Evolutionary conservation across 2,329 filamentous ascomycete species (phyloP).

Genomic region (Penicillium sp.): DNA sequence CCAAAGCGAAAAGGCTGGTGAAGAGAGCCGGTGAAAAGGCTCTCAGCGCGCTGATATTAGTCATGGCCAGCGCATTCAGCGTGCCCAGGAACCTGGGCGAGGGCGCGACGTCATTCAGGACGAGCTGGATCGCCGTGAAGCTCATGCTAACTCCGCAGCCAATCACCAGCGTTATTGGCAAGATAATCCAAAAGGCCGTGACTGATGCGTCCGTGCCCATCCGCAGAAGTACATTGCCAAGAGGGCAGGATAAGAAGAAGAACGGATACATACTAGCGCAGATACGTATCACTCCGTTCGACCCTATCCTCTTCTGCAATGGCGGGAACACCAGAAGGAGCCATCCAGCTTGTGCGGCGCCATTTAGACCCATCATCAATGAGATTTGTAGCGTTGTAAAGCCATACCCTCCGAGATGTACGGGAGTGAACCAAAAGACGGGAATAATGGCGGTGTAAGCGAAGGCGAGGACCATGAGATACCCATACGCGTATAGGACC

Average conservation of each 20-base stretch:
- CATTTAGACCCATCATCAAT: constrained; percentile 63
- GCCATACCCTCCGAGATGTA: constrained; percentile 63
- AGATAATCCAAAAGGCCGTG: constrained; percentile 58
- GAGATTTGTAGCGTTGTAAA: constrained; percentile 66
- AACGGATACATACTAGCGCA: constrained; percentile 63
- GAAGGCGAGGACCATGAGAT: constrained; percentile 68
- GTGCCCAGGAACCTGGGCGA: constrained; percentile 64
- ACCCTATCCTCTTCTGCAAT: constrained; percentile 66
- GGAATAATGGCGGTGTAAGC: constrained; percentile 70
- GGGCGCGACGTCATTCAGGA: constrained; percentile 71
- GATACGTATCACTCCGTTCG: constrained; percentile 61
- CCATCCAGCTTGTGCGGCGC: constrained; percentile 68
- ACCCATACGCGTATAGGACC: constrained; percentile 65
- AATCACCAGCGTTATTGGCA: constrained; percentile 49
- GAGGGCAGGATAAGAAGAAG: constrained; percentile 58
- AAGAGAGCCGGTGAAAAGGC: constrained; percentile 66
- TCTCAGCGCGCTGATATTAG: constrained; percentile 60
- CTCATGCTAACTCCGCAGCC: constrained; percentile 67
- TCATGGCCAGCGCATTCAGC: constrained; percentile 68
- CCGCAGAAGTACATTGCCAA: constrained; percentile 59
- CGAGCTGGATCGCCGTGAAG: constrained; percentile 70
- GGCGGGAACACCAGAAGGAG: constrained; percentile 68
- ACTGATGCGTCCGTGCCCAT: constrained; percentile 36
- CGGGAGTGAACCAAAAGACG: constrained; percentile 66
- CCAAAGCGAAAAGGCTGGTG: constrained; percentile 66